Base-by-base conservation (phyloP, 805 yeast species). In the Candida corydali region DNA sequence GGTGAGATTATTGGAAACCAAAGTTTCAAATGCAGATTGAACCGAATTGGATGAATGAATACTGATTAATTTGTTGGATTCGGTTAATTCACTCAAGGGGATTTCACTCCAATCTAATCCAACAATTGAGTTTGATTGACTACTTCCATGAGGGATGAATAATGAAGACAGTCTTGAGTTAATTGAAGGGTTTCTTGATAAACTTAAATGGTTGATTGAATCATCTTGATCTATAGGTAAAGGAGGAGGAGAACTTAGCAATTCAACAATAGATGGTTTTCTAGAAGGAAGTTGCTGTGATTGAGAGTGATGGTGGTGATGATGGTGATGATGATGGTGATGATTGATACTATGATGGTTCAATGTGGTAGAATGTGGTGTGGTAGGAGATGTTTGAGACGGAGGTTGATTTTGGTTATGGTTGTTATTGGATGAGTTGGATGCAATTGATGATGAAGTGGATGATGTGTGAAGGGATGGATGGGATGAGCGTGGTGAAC, bases 1-100 rank as follows among this genome's bases (percentile, higher is more conserved):
- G 2, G 96, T 91, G 52, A 93, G 73, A 45, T 82, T 80, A 57
- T 89, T 73, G 22, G 71, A 63, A 20, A 75, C 72, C 51, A 91
- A 69, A 3, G 82, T 79, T 50, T 88, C 87, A 63, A 86, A 93
- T 2, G 98, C 96, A 38, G 78, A 73, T 57, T 91, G 96, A 16
- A 91, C 94, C 3, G 95, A 78, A 24, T 77, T 66, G 5, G 76
- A 61, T 3, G 81, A 77, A 43, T 75, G 75, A 44, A 88, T 80
- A 28, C 79, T 70, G 33, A 89, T 75, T 48, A 93, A 71, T 55
- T 85, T 82, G 45, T 83, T 88, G 29, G 75, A 69, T 59, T 86
- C 94, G 27, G 88, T 81, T 48, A 93, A 70, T 47, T 86, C 93
- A 10, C 73, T 59, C 43, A 93, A 67, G 27, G 73, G 75, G 16